A percentile compares a stretch with the other conserved stretches of the same genome.
These are phyloP conservation scores for Medicago arabica DNA, from an alignment of 306 rosid species.

Conservation along the genomic window DNA sequence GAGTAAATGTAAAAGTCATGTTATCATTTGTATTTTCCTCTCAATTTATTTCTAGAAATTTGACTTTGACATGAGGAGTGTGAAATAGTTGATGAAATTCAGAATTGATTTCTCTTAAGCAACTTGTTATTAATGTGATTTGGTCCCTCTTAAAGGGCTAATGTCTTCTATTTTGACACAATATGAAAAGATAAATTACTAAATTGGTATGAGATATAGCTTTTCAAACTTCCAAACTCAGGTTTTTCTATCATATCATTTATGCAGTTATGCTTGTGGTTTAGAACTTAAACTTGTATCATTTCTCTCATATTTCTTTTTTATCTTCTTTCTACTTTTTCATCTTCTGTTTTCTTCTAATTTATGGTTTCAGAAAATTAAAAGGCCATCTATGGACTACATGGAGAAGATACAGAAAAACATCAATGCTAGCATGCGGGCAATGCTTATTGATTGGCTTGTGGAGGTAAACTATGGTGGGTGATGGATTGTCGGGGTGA, in stretches of 20 bases:
- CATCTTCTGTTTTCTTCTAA: constrained; percentile 21
- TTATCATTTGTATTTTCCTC: constrained; percentile 24
- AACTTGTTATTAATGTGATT: constrained; percentile 2
- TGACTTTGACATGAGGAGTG: constrained; percentile 10
- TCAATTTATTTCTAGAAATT: background rate
- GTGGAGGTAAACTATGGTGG: constrained; percentile 72
- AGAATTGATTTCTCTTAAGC: constrained; percentile 1
- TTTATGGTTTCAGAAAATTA: constrained; percentile 53
- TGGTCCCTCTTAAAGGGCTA: background rate
- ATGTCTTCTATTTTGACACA: constrained; percentile 21
- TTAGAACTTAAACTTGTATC: background rate
- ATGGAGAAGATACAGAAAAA: constrained; percentile 85
- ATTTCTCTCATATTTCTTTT: constrained; percentile 1
- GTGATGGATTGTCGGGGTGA: constrained; percentile 32
- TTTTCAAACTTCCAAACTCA: constrained; percentile 5
- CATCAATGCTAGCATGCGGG: constrained; percentile 79
- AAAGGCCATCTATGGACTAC: constrained; percentile 76
- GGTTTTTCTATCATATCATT: background rate
- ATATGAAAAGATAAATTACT: background rate
- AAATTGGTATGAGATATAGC: background rate
- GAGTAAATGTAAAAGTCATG: background rate
- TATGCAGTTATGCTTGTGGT: constrained; percentile 4
- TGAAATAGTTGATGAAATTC: constrained; percentile 31
- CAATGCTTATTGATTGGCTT: constrained; percentile 81
- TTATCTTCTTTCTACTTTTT: constrained; percentile 3